Evolutionary conservation across 805 yeast species (phyloP), one percentile per base, ranked within the genome.

Genomic region (Yarrowia sp.): DNA sequence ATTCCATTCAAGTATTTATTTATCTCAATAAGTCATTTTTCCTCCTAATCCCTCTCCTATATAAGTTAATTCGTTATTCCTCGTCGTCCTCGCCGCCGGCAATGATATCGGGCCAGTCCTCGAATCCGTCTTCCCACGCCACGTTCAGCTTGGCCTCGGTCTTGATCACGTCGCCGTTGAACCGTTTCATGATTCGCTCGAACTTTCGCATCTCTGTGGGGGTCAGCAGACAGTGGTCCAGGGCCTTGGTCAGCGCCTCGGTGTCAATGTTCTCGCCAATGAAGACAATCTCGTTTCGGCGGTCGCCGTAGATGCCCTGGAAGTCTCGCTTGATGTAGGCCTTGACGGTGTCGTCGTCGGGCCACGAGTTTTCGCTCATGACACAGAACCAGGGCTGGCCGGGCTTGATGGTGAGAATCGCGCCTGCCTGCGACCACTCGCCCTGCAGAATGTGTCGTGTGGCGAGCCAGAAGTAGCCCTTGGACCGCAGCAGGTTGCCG

Each of bases 381-480:
- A 78, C 77, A 4, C 73, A 76, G 71, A 80, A 81, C 83, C 83
- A 81, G 4, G 82, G 82, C 46, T 78, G 78, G 3, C 83, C 83
- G 17, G 82, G 82, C 53, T 74, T 76, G 44, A 80, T 68, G 1
- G 82, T 79, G 42, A 80, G 70, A 81, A 80, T 80, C 2, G 78
- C 72, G 3, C 83, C 83, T 0, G 83, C 83, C 53, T 81, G 79
- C 1, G 81, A 77, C 83, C 83, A 80, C 71, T 81, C 83, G 19
- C 83, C 83, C 68, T 81, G 72, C 52, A 78, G 73, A n/a, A 80
- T 76, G 66, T 75, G 72, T 67, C 83, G 74, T 1, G 82, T 74
- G 6, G 84, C 84, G 17, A 81, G 72, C 84, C 84, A 81, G 68
- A 81, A 76, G 72, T 80, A 80, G 0, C 84, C 83, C 70, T 81